Base-by-base conservation (phyloP, 257 asterid genomes). In the Penstemon davidsonii region DNA sequence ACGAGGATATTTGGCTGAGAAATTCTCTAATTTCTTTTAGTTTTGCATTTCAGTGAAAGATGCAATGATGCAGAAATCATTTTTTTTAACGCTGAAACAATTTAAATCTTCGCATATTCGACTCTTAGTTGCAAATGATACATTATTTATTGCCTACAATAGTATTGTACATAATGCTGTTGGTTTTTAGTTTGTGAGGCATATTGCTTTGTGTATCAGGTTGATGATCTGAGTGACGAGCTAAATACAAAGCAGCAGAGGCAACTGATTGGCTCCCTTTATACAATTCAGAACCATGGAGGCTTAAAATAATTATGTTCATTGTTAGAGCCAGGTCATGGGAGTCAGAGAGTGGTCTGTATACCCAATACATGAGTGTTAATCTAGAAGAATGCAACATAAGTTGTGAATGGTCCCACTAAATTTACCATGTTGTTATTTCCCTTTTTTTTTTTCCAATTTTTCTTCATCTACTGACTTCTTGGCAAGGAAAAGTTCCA, bases 151-250 rank as follows among this genome's bases (percentile, higher is more conserved):
- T 13, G n/a, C 12, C 53, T 49, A 13, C 12, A 8, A 49, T 4
- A 11, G n/a, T 11, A 8, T 66, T 66, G 40, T 50, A 51, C 4
- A 4, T 38, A n/a, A 38, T 52, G 52, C 61, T 66, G 53, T 52
- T 45, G 36, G 8, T 54, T 42, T 43, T 13, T 9, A 10, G 11
- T 9, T 36, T 18, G 39, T 18, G 63, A 55, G 37, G 37, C 13
- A 42, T 8, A 12, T 25, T 37, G 11, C 5, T 50, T 9, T 47
- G 9, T 49, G 40, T 50, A 5, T 52, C 63, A 71, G 69, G 75
- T 52, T 43, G 50, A 49, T 25, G 60, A 37, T 7, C 38, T 9
- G 51, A 51, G 36, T 4, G 38, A 60, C 8, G 64, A 59, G 9
- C 13, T 13, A 8, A 6, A 3, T 0, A 13, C 53, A 60, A 12